Percentiles rank a stretch among this genome's conserved stretches.
These are phyloP conservation scores for Colletotrichum neosansevieriae DNA, from an alignment of 2,329 filamentous ascomycete species.

Conservation along the genomic window DNA sequence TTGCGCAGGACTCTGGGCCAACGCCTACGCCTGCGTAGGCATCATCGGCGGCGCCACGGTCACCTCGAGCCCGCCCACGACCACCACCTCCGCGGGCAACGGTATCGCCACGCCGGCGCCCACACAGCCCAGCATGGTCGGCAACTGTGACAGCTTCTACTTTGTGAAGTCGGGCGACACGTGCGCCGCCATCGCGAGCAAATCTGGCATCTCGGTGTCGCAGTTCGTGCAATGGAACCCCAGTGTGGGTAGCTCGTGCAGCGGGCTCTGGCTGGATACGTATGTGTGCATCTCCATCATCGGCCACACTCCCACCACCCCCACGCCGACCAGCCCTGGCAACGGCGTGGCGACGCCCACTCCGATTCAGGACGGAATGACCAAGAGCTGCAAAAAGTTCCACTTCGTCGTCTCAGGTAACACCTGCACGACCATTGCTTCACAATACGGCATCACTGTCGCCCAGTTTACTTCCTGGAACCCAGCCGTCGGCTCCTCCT, in stretches of 20 bases:
- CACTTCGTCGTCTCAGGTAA: slow-evolving; percentile 27
- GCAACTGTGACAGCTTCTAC: too few relatives aligned
- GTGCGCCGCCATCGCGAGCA: too few relatives aligned
- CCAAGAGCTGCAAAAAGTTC: slow-evolving; percentile 40
- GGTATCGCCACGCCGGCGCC: slow-evolving; percentile 42
- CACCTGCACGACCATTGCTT: slow-evolving; percentile 30
- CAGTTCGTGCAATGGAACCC: slow-evolving; percentile 45
- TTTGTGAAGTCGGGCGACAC: too few relatives aligned
- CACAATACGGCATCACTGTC: neutral
- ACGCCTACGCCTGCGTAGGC: slow-evolving; percentile 29
- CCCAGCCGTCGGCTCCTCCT: neutral
- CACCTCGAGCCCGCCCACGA: neutral
- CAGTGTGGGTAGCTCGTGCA: slow-evolving; percentile 32
- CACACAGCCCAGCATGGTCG: slow-evolving; percentile 41
- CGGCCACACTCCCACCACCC: slow-evolving; percentile 35
- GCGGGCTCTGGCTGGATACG: slow-evolving; percentile 27
- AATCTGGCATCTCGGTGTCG: slow-evolving; percentile 42
- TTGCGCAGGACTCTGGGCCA: slow-evolving; percentile 17
- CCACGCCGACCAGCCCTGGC: slow-evolving; percentile 20
- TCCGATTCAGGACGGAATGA: slow-evolving; percentile 38
- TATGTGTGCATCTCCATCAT: slow-evolving; percentile 38
- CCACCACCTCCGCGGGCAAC: slow-evolving; percentile 23
- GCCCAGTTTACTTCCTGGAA: neutral
- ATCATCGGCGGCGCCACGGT: neutral
- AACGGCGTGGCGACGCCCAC: slow-evolving; percentile 39